Conservation (phyloP, 345 rosid genomes). For the Turnera subulata region DNA sequence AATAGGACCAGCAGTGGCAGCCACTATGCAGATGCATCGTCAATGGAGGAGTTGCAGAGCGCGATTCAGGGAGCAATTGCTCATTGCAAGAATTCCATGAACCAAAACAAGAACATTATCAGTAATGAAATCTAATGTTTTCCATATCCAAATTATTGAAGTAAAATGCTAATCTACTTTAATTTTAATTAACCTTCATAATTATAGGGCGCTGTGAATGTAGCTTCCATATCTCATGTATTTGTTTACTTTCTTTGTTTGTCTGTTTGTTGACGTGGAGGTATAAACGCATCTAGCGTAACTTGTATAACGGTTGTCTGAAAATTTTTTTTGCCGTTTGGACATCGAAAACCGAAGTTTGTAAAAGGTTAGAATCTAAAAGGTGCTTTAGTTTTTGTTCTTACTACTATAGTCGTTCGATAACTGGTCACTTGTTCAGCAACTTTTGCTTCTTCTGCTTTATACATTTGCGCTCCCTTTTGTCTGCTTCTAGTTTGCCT, state of each 20-base stretch:
- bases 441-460: too few species aligned
- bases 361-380: not conserved
- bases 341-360: not conserved
- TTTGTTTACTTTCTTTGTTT: not conserved
- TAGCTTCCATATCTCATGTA: too few species aligned
- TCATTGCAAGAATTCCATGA: constrained; percentile 83
- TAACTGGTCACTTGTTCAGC: too few species aligned
- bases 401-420: too few species aligned
- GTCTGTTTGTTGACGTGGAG: constrained; percentile 1
- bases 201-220: too few species aligned
- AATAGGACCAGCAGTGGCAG: constrained; percentile 15
- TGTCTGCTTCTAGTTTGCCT: too few species aligned
- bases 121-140: constrained; percentile 38
- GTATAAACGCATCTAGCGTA: not conserved
- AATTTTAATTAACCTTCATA: too few species aligned
- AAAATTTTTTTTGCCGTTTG: not conserved
- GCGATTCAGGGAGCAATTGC: constrained; percentile 95
- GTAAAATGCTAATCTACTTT: too few species aligned
- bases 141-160: too few species aligned
- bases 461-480: too few species aligned
- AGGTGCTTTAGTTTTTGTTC: not conserved
- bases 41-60: constrained; percentile 88
- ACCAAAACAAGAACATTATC: constrained; percentile 37
- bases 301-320: not conserved
- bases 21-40: constrained; percentile 34